Percentiles rank a stretch among this genome's conserved stretches.
These are phyloP conservation scores for Penicillium cataractarum DNA, from an alignment of 495 filamentous ascomycete genomes.

Conservation along the genomic window DNA sequence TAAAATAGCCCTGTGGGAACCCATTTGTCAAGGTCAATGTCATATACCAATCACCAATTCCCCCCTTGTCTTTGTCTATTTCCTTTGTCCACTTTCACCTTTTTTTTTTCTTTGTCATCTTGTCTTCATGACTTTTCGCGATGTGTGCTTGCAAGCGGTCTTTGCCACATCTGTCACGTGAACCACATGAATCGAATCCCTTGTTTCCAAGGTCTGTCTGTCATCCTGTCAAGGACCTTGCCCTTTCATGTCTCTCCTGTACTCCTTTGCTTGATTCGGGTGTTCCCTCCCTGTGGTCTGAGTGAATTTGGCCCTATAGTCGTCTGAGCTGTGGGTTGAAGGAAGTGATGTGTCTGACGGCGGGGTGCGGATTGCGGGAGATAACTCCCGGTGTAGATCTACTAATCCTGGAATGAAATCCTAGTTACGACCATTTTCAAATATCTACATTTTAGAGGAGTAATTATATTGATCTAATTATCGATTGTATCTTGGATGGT, in stretches of 20 bases:
- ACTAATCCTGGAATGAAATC: slow-evolving; percentile 35
- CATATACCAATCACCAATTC: slow-evolving; percentile 12
- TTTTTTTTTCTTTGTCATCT: slow-evolving; percentile 18
- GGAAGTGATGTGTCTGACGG: slow-evolving; percentile 4
- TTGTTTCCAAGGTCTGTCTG: slow-evolving; percentile 23
- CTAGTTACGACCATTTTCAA: slow-evolving; percentile 23
- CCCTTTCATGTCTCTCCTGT: slow-evolving; percentile 7
- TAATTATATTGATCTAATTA: not conserved
- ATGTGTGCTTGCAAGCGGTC: slow-evolving; percentile 44
- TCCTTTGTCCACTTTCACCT: slow-evolving; percentile 9
- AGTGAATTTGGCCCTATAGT: not conserved
- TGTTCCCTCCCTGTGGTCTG: not conserved
- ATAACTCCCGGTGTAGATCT: slow-evolving; percentile 24
- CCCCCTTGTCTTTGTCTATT: slow-evolving; percentile 31
- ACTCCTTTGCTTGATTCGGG: not conserved
- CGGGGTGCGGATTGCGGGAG: slow-evolving; percentile 14
- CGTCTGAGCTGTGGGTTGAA: not conserved
- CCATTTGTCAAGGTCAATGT: slow-evolving; percentile 1
- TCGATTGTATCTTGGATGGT: not conserved
- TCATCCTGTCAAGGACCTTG: slow-evolving; percentile 11
- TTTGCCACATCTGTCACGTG: slow-evolving; percentile 37
- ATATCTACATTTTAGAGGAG: not conserved
- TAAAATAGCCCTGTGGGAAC: not conserved
- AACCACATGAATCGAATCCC: slow-evolving; percentile 31
- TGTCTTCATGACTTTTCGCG: slow-evolving; percentile 31